phyloP scores from a whole-genome alignment of 2,329 filamentous ascomycete species.

The Lachnellula arida region DNA sequence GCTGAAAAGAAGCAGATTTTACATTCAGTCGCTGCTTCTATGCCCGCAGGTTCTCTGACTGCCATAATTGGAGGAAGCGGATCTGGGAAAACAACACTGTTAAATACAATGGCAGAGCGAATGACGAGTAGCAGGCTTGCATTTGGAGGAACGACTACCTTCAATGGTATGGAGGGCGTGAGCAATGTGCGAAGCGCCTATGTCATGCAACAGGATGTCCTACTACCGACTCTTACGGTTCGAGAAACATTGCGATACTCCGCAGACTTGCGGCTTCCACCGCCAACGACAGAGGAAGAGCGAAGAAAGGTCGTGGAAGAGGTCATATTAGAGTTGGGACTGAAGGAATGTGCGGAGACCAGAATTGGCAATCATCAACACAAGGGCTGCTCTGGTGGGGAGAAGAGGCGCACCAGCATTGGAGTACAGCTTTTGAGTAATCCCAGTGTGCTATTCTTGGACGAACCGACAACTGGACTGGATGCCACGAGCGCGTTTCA shows the following conservation, averaged over 20 bases:
- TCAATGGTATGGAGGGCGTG: constrained; percentile 55
- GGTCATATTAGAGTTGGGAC: constrained; percentile 68
- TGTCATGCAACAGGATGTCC: constrained; percentile 72
- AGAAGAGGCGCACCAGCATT: constrained; percentile 72
- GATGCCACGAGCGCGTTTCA: constrained; percentile 75
- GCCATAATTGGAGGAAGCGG: constrained; percentile 73
- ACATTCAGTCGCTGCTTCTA: constrained; percentile 57
- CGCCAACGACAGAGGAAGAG: constrained; percentile 54
- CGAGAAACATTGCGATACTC: constrained; percentile 71
- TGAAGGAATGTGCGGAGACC: constrained; percentile 75
- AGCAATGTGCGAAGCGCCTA: constrained; percentile 58
- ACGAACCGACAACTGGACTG: constrained; percentile 74
- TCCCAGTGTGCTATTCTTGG: constrained; percentile 71
- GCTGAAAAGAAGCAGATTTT: constrained; percentile 49
- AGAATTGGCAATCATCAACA: constrained; percentile 66
- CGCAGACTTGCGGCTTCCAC: constrained; percentile 64
- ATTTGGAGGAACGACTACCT: constrained; percentile 52
- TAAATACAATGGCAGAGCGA: constrained; percentile 68
- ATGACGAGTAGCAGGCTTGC: constrained; percentile 50
- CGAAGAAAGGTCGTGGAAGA: constrained; percentile 64
- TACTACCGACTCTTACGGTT: constrained; percentile 69
- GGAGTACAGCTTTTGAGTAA: constrained; percentile 77
- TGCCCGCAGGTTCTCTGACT: constrained; percentile 62
- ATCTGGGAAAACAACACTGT: constrained; percentile 66
- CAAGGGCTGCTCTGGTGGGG: constrained; percentile 73